These are phyloP conservation scores for Dothidotthia symphoricarpi DNA, from an alignment of 2,329 filamentous ascomycete genomes.

Conservation along the genomic window DNA sequence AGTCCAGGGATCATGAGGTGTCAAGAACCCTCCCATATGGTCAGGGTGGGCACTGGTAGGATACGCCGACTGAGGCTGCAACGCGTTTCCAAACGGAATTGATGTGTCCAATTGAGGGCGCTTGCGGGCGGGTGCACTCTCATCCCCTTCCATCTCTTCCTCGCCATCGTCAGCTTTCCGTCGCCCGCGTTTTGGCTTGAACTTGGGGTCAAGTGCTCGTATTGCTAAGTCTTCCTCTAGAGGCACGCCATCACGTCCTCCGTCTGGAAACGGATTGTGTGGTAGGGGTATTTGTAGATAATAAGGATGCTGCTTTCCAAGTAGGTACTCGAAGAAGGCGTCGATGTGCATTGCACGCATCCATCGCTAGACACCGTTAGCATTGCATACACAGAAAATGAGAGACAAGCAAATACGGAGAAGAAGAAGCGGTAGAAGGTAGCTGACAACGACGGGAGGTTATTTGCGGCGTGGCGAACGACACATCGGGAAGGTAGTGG, in stretches of 20 bases:
- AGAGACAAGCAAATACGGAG: neutral
- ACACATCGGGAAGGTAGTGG: no score
- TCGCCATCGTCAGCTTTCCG: conserved; percentile 60
- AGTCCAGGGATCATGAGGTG: conserved; percentile 48
- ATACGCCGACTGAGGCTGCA: conserved; percentile 49
- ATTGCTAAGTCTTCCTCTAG: conserved; percentile 87
- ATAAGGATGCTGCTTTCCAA: conserved; percentile 75
- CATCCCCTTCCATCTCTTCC: conserved; percentile 55
- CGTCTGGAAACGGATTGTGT: conserved; percentile 61
- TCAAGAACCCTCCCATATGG: conserved; percentile 48
- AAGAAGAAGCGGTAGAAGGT: neutral
- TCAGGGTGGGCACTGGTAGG: conserved; percentile 58
- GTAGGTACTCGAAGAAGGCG: conserved; percentile 88
- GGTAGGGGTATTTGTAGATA: conserved; percentile 71
- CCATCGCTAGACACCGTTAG: conserved; percentile 64
- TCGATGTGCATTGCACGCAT: conserved; percentile 96
- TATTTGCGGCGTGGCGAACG: no score
- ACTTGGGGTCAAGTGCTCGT: conserved; percentile 76
- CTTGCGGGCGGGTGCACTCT: conserved; percentile 50
- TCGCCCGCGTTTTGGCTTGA: conserved; percentile 60
- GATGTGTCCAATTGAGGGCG: conserved; percentile 61
- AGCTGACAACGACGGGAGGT: no score
- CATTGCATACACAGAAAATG: neutral
- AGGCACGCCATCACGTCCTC: conserved; percentile 75
- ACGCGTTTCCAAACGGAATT: conserved; percentile 39